Conservation (phyloP, 2,329 filamentous ascomycete species). For the Colletotrichum liaoningense region DNA sequence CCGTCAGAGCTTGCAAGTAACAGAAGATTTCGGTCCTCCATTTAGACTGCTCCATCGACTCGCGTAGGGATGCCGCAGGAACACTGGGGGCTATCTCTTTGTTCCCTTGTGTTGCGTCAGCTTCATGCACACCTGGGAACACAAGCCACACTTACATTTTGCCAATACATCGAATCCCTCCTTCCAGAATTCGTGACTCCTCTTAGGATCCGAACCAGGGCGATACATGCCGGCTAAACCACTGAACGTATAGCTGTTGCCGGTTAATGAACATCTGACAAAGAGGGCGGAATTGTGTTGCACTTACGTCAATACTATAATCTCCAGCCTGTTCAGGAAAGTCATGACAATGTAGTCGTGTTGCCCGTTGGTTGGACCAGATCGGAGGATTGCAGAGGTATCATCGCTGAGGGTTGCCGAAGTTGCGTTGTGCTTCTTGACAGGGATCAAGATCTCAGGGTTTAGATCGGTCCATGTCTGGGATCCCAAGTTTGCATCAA, state of each 20-base stretch:
- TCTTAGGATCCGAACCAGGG: slow-evolving; percentile 40
- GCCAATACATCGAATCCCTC: slow-evolving; percentile 59
- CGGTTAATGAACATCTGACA: slow-evolving; percentile 34
- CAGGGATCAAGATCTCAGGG: slow-evolving; percentile 65
- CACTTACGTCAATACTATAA: slow-evolving; percentile 65
- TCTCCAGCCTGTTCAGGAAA: slow-evolving; percentile 70
- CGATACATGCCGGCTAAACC: slow-evolving; percentile 60
- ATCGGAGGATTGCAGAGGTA: slow-evolving; percentile 64
- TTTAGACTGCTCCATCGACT: slow-evolving; percentile 67
- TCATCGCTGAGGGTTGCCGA: slow-evolving; percentile 66
- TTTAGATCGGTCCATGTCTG: slow-evolving; percentile 59
- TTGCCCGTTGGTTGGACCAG: slow-evolving; percentile 55
- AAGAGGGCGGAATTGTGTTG: too few relatives aligned
- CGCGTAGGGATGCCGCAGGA: slow-evolving; percentile 63
- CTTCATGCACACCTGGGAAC: background rate
- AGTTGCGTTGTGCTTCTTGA: slow-evolving; percentile 62
- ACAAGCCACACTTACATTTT: slow-evolving; percentile 51
- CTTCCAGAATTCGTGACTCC: slow-evolving; percentile 51
- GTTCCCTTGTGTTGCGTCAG: slow-evolving; percentile 35
- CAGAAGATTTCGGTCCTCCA: slow-evolving; percentile 76
- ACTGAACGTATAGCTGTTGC: slow-evolving; percentile 63
- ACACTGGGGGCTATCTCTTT: slow-evolving; percentile 46
- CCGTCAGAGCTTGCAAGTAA: slow-evolving; percentile 78
- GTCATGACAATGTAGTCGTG: slow-evolving; percentile 69
- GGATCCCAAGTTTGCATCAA: slow-evolving; percentile 66